Conservation (phyloP, 2,329 filamentous ascomycete species). For the Colletotrichum coccodes region DNA sequence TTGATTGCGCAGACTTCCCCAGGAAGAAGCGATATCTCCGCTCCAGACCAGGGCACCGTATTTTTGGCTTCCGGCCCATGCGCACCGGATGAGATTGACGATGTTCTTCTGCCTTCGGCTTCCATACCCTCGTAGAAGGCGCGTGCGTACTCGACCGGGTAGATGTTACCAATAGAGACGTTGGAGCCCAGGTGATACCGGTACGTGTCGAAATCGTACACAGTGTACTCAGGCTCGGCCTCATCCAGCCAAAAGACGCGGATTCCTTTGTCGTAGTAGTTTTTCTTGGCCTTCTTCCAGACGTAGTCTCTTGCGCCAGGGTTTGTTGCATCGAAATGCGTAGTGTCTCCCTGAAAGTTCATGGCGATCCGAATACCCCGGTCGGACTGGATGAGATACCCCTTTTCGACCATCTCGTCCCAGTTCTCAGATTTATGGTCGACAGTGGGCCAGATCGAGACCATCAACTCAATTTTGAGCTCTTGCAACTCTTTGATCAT, state of each 20-base stretch:
- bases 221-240: constrained; percentile 72
- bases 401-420: constrained; percentile 49
- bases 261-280: constrained; percentile 72
- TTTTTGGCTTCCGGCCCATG: constrained; percentile 67
- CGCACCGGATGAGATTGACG: constrained; percentile 63
- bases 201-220: constrained; percentile 75
- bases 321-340: constrained; percentile 73
- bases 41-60: constrained; percentile 75
- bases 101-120: constrained; percentile 64
- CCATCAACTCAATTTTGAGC: constrained; percentile 72
- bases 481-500: constrained; percentile 71
- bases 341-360: constrained; percentile 67
- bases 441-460: constrained; percentile 74
- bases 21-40: constrained; percentile 74
- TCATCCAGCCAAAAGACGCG: constrained; percentile 76
- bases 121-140: constrained; percentile 69
- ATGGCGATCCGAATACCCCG: constrained; percentile 67
- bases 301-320: constrained; percentile 67
- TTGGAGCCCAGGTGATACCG: constrained; percentile 61
- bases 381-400: constrained; percentile 69
- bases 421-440: constrained; percentile 43
- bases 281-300: constrained; percentile 67
- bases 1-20: constrained; percentile 68
- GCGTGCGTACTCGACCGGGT: constrained; percentile 66
- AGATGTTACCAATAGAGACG: constrained; percentile 65